Conservation (phyloP, 345 rosid genomes). For the Acer saccharum region DNA sequence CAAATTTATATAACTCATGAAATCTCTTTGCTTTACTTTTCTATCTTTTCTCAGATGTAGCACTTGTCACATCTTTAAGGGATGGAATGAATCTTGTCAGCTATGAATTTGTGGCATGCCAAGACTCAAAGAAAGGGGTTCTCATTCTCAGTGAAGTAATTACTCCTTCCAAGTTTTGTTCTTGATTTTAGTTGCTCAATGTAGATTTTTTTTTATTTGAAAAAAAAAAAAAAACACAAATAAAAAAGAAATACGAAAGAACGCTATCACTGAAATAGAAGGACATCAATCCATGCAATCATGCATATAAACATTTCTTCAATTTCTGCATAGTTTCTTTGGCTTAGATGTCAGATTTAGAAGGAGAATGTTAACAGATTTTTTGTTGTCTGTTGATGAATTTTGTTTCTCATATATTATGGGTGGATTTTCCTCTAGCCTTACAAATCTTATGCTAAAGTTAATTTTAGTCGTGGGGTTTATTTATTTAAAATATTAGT, state of each 20-base stretch:
- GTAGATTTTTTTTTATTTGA: background rate
- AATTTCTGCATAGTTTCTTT: too few relatives aligned
- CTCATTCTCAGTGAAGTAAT: slow-evolving; percentile 99
- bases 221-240: too few relatives aligned
- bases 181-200: background rate
- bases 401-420: background rate
- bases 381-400: background rate
- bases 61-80: slow-evolving; percentile 95
- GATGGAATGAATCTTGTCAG: slow-evolving; percentile 99
- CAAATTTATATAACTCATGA: background rate
- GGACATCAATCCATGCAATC: too few relatives aligned
- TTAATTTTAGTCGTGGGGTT: background rate
- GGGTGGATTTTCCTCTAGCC: background rate
- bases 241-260: too few relatives aligned
- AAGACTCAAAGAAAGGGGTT: slow-evolving; percentile 95
- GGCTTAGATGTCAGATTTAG: background rate
- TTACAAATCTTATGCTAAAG: background rate
- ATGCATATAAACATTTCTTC: too few relatives aligned
- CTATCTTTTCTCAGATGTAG: slow-evolving; percentile 64
- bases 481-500: background rate
- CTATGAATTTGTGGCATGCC: slow-evolving; percentile 99
- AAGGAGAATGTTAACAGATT: background rate
- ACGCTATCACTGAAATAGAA: too few relatives aligned
- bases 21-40: slow-evolving; percentile 10
- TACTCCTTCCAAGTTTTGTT: slow-evolving; percentile 11